phyloP scores from a whole-genome alignment of 2,329 filamentous ascomycete genomes.

The Didymella exigua region DNA sequence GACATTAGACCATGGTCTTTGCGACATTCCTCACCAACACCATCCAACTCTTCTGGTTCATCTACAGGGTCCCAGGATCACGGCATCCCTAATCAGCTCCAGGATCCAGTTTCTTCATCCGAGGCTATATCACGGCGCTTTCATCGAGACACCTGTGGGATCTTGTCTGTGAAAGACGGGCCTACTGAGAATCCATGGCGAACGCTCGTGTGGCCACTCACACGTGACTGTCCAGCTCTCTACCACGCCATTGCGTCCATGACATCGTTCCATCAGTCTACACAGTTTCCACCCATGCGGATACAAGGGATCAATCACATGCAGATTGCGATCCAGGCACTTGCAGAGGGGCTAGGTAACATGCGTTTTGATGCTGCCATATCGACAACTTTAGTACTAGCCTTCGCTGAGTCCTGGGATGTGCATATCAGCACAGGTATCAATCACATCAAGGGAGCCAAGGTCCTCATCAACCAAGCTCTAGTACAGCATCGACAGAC shows the following conservation, averaged over 20 bases:
- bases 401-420: slow-evolving; percentile 75
- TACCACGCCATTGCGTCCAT: slow-evolving; percentile 72
- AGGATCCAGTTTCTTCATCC: slow-evolving; percentile 58
- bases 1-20: slow-evolving; percentile 47
- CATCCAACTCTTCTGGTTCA: slow-evolving; percentile 44
- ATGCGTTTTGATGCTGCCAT: slow-evolving; percentile 70
- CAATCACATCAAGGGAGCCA: slow-evolving; percentile 71
- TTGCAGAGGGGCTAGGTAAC: slow-evolving; percentile 64
- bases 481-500: slow-evolving; percentile 55
- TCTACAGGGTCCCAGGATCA: slow-evolving; percentile 34
- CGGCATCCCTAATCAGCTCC: slow-evolving; percentile 51
- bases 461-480: slow-evolving; percentile 66
- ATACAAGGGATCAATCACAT: slow-evolving; percentile 72
- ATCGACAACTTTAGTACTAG: slow-evolving; percentile 71
- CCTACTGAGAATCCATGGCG: slow-evolving; percentile 73
- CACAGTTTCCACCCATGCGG: slow-evolving; percentile 61
- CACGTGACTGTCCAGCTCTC: slow-evolving; percentile 66
- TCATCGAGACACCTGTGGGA: slow-evolving; percentile 70
- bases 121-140: slow-evolving; percentile 69
- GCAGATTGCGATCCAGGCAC: slow-evolving; percentile 64
- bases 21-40: slow-evolving; percentile 45
- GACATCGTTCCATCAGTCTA: slow-evolving; percentile 70
- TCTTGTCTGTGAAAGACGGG: slow-evolving; percentile 73
- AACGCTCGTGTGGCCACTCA: slow-evolving; percentile 71
- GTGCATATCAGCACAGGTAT: slow-evolving; percentile 71